Evolutionary conservation across 768 basidiomycete genomes (phyloP).

Genomic region (Cyclocybe cylindracea): DNA sequence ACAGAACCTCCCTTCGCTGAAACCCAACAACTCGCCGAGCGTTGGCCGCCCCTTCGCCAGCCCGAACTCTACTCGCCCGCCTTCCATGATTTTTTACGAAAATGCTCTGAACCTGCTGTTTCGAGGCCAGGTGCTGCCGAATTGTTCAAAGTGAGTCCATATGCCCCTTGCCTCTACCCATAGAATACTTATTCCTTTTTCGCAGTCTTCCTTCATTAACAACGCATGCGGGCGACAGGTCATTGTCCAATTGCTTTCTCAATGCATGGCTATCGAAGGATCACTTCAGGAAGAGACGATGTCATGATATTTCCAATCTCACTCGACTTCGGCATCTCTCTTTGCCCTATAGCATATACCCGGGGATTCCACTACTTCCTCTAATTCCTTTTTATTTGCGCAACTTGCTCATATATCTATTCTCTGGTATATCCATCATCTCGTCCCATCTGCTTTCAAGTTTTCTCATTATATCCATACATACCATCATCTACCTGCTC

Average conservation of each 20-base stretch:
- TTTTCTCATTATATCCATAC: conserved; percentile 9
- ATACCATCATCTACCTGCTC: conserved; percentile 21
- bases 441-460: conserved; percentile 6
- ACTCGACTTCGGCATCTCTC: not conserved
- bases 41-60: conserved; percentile 64
- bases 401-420: conserved; percentile 7
- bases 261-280: conserved; percentile 70
- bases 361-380: conserved; percentile 3
- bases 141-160: conserved; percentile 54
- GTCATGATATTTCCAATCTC: conserved; percentile 1
- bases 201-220: conserved; percentile 57
- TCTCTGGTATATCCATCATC: conserved; percentile 14
- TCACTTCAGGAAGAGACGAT: conserved; percentile 23
- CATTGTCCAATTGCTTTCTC: conserved; percentile 64
- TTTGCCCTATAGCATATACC: not conserved
- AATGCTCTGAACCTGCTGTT: conserved; percentile 63
- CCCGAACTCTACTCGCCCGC: conserved; percentile 63
- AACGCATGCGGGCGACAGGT: conserved; percentile 69
- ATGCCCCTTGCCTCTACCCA: not conserved
- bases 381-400: conserved; percentile 10
- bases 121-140: conserved; percentile 58
- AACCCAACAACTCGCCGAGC: conserved; percentile 53
- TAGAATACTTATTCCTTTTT: not conserved
- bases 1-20: conserved; percentile 73
- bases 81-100: conserved; percentile 71